Percentiles rank a stretch among this genome's conserved stretches.
Evolutionary conservation across 2,329 filamentous ascomycete species (phyloP).

Genomic region (Botrytis fabae): DNA sequence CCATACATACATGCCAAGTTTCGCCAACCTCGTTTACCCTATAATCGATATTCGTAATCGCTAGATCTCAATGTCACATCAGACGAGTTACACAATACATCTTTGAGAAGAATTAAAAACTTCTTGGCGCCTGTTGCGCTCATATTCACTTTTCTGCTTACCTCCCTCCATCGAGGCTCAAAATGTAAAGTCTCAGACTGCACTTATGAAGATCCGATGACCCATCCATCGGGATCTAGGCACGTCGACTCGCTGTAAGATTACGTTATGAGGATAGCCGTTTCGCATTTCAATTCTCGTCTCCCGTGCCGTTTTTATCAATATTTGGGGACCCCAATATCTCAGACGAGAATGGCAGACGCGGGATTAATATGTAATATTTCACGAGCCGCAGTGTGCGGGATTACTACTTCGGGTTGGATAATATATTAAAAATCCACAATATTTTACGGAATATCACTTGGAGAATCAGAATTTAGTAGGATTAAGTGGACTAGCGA

Average conservation of each 20-base stretch:
- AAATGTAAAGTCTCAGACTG: not conserved
- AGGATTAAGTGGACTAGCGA: not conserved
- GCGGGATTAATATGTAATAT: not conserved
- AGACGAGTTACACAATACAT: not conserved
- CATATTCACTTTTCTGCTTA: not conserved
- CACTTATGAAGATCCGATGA: not conserved
- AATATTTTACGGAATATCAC: not conserved
- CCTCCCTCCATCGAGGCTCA: constrained; percentile 1
- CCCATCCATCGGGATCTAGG: not conserved
- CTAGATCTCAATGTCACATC: not conserved
- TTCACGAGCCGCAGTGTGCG: not conserved
- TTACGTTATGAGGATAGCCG: not conserved
- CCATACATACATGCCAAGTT: not conserved
- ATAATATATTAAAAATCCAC: not conserved
- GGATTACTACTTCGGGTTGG: not conserved
- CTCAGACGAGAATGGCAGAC: not conserved
- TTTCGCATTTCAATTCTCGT: not conserved
- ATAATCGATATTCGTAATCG: not conserved
- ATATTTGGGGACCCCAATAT: not conserved
- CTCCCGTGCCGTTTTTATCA: not conserved
- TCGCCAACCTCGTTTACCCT: not conserved
- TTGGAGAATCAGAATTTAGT: not conserved
- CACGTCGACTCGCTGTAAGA: not conserved
- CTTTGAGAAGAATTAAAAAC: not conserved
- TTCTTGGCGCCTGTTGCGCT: not conserved